These are phyloP conservation scores for Poa annua DNA, from an alignment of 176 grass and related monocot genomes.

Conservation along the genomic window DNA sequence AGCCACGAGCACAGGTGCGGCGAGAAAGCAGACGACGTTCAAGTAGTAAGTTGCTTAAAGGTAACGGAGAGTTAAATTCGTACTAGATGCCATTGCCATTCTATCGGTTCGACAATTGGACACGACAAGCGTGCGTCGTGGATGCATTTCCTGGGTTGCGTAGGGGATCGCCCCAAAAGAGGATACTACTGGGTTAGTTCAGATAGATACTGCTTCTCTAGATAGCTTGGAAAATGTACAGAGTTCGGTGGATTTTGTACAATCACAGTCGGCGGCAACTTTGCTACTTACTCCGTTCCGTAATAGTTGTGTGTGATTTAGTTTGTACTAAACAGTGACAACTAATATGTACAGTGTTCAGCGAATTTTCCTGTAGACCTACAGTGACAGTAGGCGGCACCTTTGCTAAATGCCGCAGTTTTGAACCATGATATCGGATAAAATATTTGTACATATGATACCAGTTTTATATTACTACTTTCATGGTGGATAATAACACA, in stretches of 20 bases:
- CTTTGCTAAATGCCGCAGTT: no score
- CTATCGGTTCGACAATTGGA: not conserved
- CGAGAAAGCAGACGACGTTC: not conserved
- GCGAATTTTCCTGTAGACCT: no score
- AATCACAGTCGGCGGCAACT: not conserved
- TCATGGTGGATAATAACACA: no score
- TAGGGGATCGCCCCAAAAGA: not conserved
- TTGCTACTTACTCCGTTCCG: no score
- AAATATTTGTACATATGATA: no score
- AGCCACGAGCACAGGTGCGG: slow-evolving; percentile 21
- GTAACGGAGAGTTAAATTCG: slow-evolving; percentile 11
- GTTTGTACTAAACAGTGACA: no score
- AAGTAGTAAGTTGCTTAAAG: slow-evolving; percentile 36
- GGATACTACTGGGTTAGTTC: not conserved
- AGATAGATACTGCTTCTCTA: not conserved
- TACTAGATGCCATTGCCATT: not conserved
- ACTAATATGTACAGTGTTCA: no score
- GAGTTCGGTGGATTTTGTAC: not conserved
- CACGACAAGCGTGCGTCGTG: not conserved
- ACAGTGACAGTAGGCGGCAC: no score
- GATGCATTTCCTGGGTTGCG: not conserved
- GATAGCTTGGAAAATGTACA: not conserved
- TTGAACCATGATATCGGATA: no score
- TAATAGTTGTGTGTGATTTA: no score
- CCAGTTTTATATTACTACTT: no score